Evolutionary conservation across 495 filamentous ascomycete genomes (phyloP).

Genomic region (Talaromyces adpressus): DNA sequence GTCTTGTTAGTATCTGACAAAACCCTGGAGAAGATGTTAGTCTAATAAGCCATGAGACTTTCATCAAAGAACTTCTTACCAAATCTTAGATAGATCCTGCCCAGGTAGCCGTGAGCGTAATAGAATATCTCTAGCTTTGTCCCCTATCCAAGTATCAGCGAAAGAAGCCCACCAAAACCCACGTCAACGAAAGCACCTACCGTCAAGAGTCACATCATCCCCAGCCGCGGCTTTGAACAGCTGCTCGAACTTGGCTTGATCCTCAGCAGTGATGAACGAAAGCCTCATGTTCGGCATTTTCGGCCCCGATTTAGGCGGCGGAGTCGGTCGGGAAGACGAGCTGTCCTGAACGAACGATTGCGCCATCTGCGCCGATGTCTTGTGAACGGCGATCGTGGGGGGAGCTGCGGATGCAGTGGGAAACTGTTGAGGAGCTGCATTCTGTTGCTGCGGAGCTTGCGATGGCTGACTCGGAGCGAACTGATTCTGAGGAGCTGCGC

Average conservation of each 20-base stretch:
- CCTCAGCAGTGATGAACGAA: slow-evolving; percentile 90
- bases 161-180: neutral
- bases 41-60: slow-evolving; percentile 7
- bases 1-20: slow-evolving; percentile 96
- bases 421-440: slow-evolving; percentile 22
- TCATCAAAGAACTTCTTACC: slow-evolving; percentile 43
- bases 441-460: slow-evolving; percentile 35
- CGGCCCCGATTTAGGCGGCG: slow-evolving; percentile 48
- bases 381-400: slow-evolving; percentile 32
- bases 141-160: slow-evolving; percentile 40
- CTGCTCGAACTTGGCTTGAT: slow-evolving; percentile 97
- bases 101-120: slow-evolving; percentile 81
- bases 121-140: slow-evolving; percentile 83
- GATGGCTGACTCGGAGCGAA: slow-evolving; percentile 1
- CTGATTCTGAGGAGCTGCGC: slow-evolving; percentile 4
- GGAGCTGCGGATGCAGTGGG: slow-evolving; percentile 12
- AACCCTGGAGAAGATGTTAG: slow-evolving; percentile 47
- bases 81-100: slow-evolving; percentile 77
- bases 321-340: slow-evolving; percentile 35
- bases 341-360: slow-evolving; percentile 63
- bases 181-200: slow-evolving; percentile 25
- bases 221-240: slow-evolving; percentile 95
- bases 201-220: slow-evolving; percentile 78
- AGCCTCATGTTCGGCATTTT: slow-evolving; percentile 94
- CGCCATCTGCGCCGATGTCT: slow-evolving; percentile 80